Conservation (phyloP, 208 protist genomes). For the Leptomonas pyrrhocoris region DNA sequence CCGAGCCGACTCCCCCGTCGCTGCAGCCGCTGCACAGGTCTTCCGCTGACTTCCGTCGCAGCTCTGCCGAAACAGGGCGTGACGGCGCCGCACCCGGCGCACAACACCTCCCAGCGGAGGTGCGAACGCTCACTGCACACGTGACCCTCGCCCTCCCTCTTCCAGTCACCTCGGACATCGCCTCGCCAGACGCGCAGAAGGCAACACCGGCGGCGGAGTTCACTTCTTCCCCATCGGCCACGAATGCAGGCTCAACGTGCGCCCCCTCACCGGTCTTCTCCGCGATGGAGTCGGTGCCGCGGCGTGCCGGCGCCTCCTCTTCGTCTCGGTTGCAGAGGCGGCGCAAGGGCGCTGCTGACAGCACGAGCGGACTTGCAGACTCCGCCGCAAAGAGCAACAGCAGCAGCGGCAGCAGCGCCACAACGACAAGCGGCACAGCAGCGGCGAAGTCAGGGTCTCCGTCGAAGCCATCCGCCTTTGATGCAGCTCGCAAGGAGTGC, state of each 20-base stretch:
- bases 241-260: background rate
- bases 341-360: background rate
- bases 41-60: background rate
- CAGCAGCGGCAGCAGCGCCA: background rate
- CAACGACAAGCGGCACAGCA: background rate
- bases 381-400: background rate
- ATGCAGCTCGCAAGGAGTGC: background rate
- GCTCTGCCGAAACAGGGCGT: too few relatives aligned
- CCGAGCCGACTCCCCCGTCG: background rate
- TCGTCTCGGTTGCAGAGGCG: conserved; percentile 8
- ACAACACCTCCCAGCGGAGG: background rate
- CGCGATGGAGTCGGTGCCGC: conserved; percentile 26
- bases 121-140: too few relatives aligned
- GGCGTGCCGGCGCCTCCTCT: conserved; percentile 2
- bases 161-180: background rate
- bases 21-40: background rate
- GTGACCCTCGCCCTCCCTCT: background rate
- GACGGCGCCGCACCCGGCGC: background rate
- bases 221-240: background rate
- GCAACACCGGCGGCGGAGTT: background rate
- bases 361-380: background rate
- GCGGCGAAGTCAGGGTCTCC: background rate
- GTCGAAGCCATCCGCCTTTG: background rate
- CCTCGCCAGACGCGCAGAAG: conserved; percentile 1
- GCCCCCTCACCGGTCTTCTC: conserved; percentile 14